These are phyloP conservation scores for Corymbia calophylla DNA, from an alignment of 441 rosid species.

Conservation along the genomic window DNA sequence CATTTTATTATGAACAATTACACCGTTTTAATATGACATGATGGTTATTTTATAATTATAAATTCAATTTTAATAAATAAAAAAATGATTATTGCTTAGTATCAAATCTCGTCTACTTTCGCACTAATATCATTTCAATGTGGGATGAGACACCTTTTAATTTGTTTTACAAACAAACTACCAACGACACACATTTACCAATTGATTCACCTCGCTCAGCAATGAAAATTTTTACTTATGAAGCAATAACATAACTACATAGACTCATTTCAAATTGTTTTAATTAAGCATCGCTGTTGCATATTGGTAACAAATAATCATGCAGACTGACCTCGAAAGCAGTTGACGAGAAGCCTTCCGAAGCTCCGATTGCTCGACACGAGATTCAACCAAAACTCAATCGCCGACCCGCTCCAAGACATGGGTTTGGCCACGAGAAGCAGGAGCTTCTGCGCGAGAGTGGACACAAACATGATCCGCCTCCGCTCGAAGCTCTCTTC, in stretches of 20 bases:
- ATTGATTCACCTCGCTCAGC: not conserved
- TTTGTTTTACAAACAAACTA: too few species aligned
- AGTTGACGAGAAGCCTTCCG: not conserved
- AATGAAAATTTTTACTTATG: not conserved
- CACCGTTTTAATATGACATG: too few species aligned
- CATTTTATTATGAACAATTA: too few species aligned
- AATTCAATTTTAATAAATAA: too few species aligned
- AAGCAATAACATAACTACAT: not conserved
- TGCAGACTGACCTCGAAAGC: not conserved
- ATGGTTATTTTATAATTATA: too few species aligned
- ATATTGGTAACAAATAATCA: not conserved
- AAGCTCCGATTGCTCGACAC: not conserved
- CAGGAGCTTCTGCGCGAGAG: not conserved
- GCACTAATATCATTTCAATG: fast-evolving
- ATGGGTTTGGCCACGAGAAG: not conserved
- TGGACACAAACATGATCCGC: not conserved
- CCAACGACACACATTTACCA: not conserved
- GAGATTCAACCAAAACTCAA: not conserved
- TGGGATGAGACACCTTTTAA: fast-evolving
- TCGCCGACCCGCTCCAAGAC: not conserved
- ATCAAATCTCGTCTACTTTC: too few species aligned
- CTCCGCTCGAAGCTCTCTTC: not conserved
- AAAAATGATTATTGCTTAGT: fast-evolving
- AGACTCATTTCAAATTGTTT: not conserved
- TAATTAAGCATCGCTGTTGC: not conserved